Base-by-base conservation (phyloP, 2,329 filamentous ascomycete species). In the Clarireedia homoeocarpa region DNA sequence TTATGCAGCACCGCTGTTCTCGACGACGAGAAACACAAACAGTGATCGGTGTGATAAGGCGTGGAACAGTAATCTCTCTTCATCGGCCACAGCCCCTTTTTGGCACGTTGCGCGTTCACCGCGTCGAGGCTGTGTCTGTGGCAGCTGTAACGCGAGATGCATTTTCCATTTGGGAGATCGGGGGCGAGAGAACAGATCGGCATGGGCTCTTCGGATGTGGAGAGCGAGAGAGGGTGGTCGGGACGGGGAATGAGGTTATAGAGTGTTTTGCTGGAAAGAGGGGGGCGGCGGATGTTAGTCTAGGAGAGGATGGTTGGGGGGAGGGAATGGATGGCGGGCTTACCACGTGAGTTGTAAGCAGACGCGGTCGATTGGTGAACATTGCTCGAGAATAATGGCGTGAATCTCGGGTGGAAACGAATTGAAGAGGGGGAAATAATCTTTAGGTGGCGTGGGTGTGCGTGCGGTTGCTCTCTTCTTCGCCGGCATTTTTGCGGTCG, bases 281-380 rank as follows among this genome's bases (percentile, higher is more conserved):
- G 20, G 20, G 20, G 20, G 6, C 1, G 4, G n/a, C 23, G 30
- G 15, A 6, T 39, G 6, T 36, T 34, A 36, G 24, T 15, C 36
- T 12, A 4, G 30, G 30, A 48, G 27, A 51, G 24, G 14, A 51
- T 27, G 42, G 12, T 42, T 24, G 10, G 14, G 4, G 2, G 5
- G 3, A 24, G 12, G 12, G 24, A 26, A 12, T 26, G 15, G 1
- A 26, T 2, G 20, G 20, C 23, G 45, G 27, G 17, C 15, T 6
- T 62, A 67, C 66, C 66, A 67, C 6, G 66, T 64, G 3, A 67
- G 58, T 15, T 61, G 55, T 6, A 67, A 58, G 47, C 66, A 67
- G 1, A 53, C 61, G 2, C 58, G 58, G 39, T 67, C 65, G 47
- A 65, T 66, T 50, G 61, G 49, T 1, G 57, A 24, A 50, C 65